Evolutionary conservation across 176 grass and related monocot genomes (phyloP).

Genomic region (Ensete ventricosum): DNA sequence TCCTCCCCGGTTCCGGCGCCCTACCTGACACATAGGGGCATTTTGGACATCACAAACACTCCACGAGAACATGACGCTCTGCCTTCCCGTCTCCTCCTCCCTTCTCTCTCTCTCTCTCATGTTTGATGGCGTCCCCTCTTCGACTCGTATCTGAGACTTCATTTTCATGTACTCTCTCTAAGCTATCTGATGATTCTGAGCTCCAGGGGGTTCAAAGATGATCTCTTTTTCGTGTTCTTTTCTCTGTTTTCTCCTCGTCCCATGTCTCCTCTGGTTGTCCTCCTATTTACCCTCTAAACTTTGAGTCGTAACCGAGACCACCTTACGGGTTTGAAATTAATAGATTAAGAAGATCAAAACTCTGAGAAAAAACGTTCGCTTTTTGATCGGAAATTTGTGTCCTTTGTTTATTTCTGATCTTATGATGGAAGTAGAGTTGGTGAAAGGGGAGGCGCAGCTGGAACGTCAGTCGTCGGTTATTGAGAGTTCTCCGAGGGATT

Average conservation of each 20-base stretch:
- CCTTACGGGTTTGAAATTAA: not conserved
- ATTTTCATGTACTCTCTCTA: not conserved
- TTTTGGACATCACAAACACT: not conserved
- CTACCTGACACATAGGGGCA: not conserved
- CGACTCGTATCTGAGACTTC: not conserved
- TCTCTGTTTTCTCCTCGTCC: not conserved
- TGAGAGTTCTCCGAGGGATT: slow-evolving; percentile 8
- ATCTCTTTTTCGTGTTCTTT: not conserved
- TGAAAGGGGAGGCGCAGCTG: not conserved
- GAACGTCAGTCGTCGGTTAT: not conserved
- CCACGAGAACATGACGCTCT: not conserved
- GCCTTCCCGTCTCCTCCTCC: not conserved
- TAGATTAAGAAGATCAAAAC: not conserved
- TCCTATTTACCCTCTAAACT: not conserved
- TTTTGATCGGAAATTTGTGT: not conserved
- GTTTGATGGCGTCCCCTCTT: slow-evolving; percentile 1
- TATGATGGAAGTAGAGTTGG: not conserved
- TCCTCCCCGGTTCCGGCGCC: not conserved
- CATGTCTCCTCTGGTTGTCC: not conserved
- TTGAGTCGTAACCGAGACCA: not conserved
- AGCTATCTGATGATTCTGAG: not conserved
- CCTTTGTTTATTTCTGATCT: not conserved
- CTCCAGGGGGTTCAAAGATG: not conserved
- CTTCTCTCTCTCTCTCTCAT: not conserved
- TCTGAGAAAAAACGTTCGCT: not conserved